A percentile compares a stretch with the other conserved stretches of the same genome.
phyloP scores from a whole-genome alignment of 176 grass and related monocot species.

The Melocanna baccifera region DNA sequence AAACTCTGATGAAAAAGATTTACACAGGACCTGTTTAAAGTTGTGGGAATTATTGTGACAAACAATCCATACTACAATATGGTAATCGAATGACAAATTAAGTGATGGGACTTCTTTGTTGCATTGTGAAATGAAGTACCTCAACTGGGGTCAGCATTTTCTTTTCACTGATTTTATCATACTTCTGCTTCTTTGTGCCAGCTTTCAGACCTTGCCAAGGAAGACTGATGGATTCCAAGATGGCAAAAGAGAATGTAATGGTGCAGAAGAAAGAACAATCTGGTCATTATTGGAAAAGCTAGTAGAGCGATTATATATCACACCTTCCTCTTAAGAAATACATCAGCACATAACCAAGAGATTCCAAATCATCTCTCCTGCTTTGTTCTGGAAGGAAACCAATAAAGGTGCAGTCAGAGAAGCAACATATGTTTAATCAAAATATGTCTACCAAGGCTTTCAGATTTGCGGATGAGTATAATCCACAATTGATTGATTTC shows the following conservation, averaged over 20 bases:
- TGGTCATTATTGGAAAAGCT: not conserved
- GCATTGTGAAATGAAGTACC: slow-evolving; percentile 35
- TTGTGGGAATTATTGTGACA: not conserved
- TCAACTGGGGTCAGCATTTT: slow-evolving; percentile 84
- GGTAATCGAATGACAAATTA: not conserved
- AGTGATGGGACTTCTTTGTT: not conserved
- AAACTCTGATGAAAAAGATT: slow-evolving; percentile 65
- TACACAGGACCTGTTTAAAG: slow-evolving; percentile 59
- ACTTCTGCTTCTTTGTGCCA: slow-evolving; percentile 85
- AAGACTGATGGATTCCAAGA: slow-evolving; percentile 46
- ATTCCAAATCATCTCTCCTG: slow-evolving; percentile 51
- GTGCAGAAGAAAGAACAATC: not conserved
- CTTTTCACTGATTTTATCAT: slow-evolving; percentile 82
- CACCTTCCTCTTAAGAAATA: slow-evolving; percentile 94
- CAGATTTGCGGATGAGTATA: slow-evolving; percentile 1
- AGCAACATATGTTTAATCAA: not conserved
- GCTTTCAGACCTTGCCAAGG: slow-evolving; percentile 90
- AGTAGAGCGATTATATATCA: not conserved
- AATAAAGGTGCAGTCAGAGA: not conserved
- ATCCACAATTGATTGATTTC: not conserved
- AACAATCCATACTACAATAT: not conserved
- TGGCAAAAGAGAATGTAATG: slow-evolving; percentile 21
- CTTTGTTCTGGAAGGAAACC: slow-evolving; percentile 64
- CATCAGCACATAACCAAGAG: slow-evolving; percentile 57
- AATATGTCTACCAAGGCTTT: not conserved